Percentiles rank a stretch among this genome's conserved stretches.
Conservation (phyloP, 148 eudicot genomes). For the Spergularia bocconei region DNA sequence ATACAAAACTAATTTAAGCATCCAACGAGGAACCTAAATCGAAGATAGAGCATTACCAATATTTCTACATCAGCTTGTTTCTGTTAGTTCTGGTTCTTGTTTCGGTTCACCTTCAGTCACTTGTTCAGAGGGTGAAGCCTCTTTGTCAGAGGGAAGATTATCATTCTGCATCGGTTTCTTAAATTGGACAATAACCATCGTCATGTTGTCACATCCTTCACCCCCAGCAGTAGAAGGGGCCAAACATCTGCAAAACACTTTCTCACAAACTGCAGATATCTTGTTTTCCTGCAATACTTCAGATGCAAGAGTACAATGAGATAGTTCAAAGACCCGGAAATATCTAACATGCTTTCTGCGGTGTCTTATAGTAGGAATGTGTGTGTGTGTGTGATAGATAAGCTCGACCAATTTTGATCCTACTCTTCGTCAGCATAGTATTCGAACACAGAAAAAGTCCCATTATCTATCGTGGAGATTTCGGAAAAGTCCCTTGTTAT, state of each 20-base stretch:
- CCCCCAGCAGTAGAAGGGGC: conserved; percentile 95
- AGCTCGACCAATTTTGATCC: no score
- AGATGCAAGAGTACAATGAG: background rate
- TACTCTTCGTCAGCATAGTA: no score
- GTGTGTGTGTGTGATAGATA: no score
- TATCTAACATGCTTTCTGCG: no score
- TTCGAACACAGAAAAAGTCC: no score
- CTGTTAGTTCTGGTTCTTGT: conserved; percentile 31
- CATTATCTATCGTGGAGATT: no score
- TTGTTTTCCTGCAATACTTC: conserved; percentile 65
- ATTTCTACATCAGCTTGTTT: conserved; percentile 33
- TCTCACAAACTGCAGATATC: conserved; percentile 86
- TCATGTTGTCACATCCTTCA: conserved; percentile 99
- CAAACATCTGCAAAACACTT: conserved; percentile 69
- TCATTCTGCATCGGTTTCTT: conserved; percentile 46
- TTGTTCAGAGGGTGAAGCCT: conserved; percentile 33
- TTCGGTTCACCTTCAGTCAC: conserved; percentile 13
- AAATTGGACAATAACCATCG: conserved; percentile 88
- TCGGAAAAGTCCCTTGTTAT: no score
- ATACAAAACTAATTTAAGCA: conserved; percentile 19
- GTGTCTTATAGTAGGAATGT: no score
- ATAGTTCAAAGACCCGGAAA: background rate
- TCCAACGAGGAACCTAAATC: background rate
- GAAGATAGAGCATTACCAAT: background rate
- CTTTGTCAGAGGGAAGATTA: conserved; percentile 27